phyloP scores from a whole-genome alignment of 2,329 filamentous ascomycete species.

The Nakataea oryzae region DNA sequence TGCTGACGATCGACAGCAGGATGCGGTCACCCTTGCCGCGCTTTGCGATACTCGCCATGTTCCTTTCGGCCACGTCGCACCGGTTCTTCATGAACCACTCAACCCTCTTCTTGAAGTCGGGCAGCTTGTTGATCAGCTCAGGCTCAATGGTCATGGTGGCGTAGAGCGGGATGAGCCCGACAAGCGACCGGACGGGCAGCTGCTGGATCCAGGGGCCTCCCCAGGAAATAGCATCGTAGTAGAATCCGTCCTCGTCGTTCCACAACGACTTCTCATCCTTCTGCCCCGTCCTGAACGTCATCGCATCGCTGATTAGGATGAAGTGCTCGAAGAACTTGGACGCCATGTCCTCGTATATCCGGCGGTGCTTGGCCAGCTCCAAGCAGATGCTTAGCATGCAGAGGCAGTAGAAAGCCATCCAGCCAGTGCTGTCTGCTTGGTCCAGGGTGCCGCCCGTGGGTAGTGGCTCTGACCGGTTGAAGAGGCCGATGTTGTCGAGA shows the following conservation, averaged over 20 bases:
- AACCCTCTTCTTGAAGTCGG: constrained; percentile 83
- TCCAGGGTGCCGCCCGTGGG: constrained; percentile 90
- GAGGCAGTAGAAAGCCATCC: constrained; percentile 97
- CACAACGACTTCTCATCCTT: constrained; percentile 75
- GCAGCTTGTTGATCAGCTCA: constrained; percentile 83
- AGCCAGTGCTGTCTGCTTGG: constrained; percentile 94
- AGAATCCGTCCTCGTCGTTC: constrained; percentile 96
- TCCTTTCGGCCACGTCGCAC: constrained; percentile 78
- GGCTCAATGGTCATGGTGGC: constrained; percentile 88
- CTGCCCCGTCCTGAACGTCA: constrained; percentile 68
- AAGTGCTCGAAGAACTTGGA: constrained; percentile 99
- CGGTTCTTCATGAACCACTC: constrained; percentile 91
- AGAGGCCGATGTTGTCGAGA: constrained; percentile 92
- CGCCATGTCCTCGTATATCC: constrained; percentile 92
- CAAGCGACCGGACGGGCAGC: constrained; percentile 81
- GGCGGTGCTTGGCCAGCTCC: constrained; percentile 87
- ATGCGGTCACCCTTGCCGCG: constrained; percentile 85
- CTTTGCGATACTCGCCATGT: constrained; percentile 86
- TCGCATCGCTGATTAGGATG: constrained; percentile 93
- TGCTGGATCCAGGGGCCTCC: constrained; percentile 90
- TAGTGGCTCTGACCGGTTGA: constrained; percentile 91
- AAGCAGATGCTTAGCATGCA: constrained; percentile 96
- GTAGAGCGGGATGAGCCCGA: constrained; percentile 88
- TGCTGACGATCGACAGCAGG: constrained; percentile 81
- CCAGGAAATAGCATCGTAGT: constrained; percentile 97